Evolutionary conservation across 805 yeast genomes (phyloP).

Genomic region (Cyberlindnera subsufficiens): DNA sequence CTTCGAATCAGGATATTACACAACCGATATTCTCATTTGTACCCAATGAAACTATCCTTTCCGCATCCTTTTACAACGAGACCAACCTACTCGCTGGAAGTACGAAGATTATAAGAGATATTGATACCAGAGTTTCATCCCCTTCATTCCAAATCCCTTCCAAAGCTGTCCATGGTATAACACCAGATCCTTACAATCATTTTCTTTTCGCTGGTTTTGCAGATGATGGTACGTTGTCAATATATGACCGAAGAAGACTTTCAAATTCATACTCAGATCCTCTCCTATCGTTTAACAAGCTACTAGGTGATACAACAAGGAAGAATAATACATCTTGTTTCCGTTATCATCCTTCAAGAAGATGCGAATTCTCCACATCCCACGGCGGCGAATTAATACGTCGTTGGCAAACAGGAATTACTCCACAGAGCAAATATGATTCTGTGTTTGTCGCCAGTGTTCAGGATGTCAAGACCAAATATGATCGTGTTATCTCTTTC

Average conservation of each 20-base stretch:
- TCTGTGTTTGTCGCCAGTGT: slow-evolving; percentile 72
- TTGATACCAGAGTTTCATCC: slow-evolving; percentile 61
- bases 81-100: slow-evolving; percentile 66
- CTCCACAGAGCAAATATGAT: slow-evolving; percentile 42
- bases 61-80: slow-evolving; percentile 61
- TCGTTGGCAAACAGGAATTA: slow-evolving; percentile 71
- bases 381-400: slow-evolving; percentile 74
- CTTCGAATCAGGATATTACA: slow-evolving; percentile 43
- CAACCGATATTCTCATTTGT: slow-evolving; percentile 53
- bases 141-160: slow-evolving; percentile 74
- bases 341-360: slow-evolving; percentile 57
- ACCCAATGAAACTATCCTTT: slow-evolving; percentile 68
- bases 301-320: slow-evolving; percentile 56
- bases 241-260: slow-evolving; percentile 75
- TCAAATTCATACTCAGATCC: slow-evolving; percentile 41
- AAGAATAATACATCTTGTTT: slow-evolving; percentile 60
- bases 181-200: slow-evolving; percentile 62
- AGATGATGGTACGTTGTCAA: slow-evolving; percentile 78
- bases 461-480: slow-evolving; percentile 65
- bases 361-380: slow-evolving; percentile 72
- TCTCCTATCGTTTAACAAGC: slow-evolving; percentile 50
- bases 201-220: slow-evolving; percentile 67
- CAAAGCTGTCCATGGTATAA: slow-evolving; percentile 61
- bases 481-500: slow-evolving; percentile 77
- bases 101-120: slow-evolving; percentile 69